Conservation (phyloP, 2,329 filamentous ascomycete species). For the Fusarium longipes region DNA sequence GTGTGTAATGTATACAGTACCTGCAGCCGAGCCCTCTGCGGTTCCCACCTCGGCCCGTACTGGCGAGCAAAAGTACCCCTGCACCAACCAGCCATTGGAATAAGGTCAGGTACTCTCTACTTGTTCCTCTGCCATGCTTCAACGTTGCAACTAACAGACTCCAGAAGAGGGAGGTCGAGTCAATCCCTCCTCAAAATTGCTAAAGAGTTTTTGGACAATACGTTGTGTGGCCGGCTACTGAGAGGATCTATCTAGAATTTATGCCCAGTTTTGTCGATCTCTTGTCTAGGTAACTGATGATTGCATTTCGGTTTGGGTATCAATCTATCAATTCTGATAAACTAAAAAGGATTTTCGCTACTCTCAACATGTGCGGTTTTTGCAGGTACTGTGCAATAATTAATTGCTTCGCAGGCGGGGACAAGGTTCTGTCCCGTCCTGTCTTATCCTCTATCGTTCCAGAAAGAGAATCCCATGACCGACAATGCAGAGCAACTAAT, state of each 20-base stretch:
- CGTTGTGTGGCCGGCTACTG: neutral
- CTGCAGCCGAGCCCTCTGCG: conserved; percentile 25
- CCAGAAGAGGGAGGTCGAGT: conserved; percentile 10
- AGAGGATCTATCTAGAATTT: conserved; percentile 10
- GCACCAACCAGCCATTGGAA: conserved; percentile 26
- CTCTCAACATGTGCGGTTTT: neutral
- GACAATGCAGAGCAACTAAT: conserved; percentile 22
- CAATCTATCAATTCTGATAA: conserved; percentile 29
- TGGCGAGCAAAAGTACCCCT: conserved; percentile 10
- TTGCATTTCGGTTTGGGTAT: conserved; percentile 14
- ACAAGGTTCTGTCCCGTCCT: neutral
- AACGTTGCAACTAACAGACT: conserved; percentile 17
- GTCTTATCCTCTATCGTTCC: conserved; percentile 12
- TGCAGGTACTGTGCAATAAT: conserved; percentile 5
- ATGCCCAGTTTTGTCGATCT: conserved; percentile 40
- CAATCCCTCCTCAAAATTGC: conserved; percentile 13
- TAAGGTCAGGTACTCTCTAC: conserved; percentile 28
- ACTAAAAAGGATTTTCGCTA: neutral
- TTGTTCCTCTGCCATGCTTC: conserved; percentile 24
- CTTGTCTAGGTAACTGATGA: neutral
- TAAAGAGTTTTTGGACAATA: conserved; percentile 3
- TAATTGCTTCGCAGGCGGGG: conserved; percentile 13
- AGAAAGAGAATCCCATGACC: conserved; percentile 38
- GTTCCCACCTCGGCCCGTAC: conserved; percentile 22
- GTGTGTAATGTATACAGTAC: conserved; percentile 23